phyloP scores from a whole-genome alignment of 2,329 filamentous ascomycete genomes.

The Cercospora citrullina region DNA sequence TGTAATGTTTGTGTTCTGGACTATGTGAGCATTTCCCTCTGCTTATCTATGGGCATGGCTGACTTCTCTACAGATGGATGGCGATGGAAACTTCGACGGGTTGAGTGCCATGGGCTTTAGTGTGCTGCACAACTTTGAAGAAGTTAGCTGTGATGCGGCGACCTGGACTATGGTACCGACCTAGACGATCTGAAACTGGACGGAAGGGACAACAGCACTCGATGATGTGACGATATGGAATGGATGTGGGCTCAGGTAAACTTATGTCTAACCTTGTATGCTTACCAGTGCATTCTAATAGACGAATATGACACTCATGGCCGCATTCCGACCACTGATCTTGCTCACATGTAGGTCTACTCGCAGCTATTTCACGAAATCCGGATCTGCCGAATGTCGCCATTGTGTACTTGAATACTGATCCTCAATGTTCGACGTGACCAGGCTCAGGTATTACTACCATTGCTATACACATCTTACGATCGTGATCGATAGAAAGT shows the following conservation, averaged over 20 bases:
- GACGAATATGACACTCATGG: neutral
- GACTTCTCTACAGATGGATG: slow-evolving; percentile 58
- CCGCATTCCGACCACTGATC: neutral
- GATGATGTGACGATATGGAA: neutral
- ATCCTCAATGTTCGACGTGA: too few species aligned
- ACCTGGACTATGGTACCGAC: slow-evolving; percentile 53
- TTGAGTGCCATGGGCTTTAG: slow-evolving; percentile 78
- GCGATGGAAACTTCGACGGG: slow-evolving; percentile 71
- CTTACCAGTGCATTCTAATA: neutral
- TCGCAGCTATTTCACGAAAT: too few species aligned
- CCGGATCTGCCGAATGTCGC: neutral
- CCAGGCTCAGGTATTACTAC: too few species aligned
- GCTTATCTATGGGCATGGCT: too few species aligned
- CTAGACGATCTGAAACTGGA: neutral
- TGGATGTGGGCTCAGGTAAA: neutral
- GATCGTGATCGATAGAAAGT: neutral
- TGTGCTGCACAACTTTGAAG: slow-evolving; percentile 76
- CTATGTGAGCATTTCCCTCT: slow-evolving; percentile 73
- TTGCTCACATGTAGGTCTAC: neutral
- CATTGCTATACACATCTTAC: too few species aligned
- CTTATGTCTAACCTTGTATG: neutral
- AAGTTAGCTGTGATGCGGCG: slow-evolving; percentile 68
- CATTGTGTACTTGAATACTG: neutral
- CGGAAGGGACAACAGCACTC: neutral
- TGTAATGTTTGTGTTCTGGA: slow-evolving; percentile 72